A percentile compares a stretch with the other conserved stretches of the same genome.
Evolutionary conservation across 352 stramenopile species (phyloP).

Genomic region (Phytopythium delawarense): DNA sequence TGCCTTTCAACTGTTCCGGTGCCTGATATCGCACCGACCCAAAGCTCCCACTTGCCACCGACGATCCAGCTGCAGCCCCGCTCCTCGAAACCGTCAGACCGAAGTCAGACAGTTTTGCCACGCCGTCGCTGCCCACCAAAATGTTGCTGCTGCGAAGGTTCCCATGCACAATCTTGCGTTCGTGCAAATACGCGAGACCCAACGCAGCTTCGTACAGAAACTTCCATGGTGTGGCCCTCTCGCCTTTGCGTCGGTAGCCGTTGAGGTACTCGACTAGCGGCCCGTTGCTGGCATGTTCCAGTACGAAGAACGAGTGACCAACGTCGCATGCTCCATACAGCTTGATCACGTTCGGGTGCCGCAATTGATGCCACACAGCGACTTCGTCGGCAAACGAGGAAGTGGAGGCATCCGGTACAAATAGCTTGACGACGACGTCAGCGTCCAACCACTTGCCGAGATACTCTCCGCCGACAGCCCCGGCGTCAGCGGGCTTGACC

Average conservation of each 20-base stretch:
- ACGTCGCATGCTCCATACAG: not conserved
- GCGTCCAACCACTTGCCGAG: constrained; percentile 3
- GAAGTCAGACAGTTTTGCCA: not conserved
- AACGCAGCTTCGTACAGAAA: not conserved
- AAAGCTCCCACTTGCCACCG: not conserved
- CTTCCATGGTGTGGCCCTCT: not conserved
- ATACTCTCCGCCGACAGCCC: not conserved
- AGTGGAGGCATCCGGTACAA: not conserved
- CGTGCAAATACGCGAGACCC: not conserved
- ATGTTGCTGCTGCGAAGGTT: not conserved
- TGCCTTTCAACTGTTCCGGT: not conserved
- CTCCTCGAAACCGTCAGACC: not conserved
- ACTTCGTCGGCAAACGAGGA: constrained; percentile 10
- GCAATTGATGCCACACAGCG: constrained; percentile 10
- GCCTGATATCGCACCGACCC: not conserved
- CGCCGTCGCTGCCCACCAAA: not conserved
- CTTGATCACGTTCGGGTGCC: constrained; percentile 2
- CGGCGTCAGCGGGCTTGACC: not conserved
- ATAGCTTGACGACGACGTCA: constrained; percentile 12
- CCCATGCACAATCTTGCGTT: not conserved
- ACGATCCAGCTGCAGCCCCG: not conserved
- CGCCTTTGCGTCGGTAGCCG: not conserved
- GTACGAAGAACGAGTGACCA: not conserved
- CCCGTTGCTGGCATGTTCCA: not conserved
- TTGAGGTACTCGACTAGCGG: not conserved